Conservation (phyloP, 352 stramenopile genomes). For the Phytophthora podocarpi region DNA sequence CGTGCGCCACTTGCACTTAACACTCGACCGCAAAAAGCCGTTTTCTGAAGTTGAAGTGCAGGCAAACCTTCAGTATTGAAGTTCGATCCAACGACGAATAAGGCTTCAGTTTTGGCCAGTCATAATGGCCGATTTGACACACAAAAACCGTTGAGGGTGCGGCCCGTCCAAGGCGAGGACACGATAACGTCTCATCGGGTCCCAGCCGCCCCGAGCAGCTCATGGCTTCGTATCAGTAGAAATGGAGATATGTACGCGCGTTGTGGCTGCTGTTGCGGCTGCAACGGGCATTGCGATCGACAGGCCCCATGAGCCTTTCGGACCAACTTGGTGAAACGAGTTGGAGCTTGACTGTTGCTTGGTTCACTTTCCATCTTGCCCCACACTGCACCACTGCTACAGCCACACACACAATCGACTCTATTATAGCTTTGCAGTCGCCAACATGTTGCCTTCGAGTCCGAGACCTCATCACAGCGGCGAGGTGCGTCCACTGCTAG, state of each 20-base stretch:
- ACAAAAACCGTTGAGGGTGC: no score
- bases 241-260: no score
- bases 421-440: neutral
- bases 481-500: slow-evolving; percentile 31
- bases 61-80: neutral
- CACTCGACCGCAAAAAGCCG: neutral
- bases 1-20: slow-evolving; percentile 25
- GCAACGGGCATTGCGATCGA: slow-evolving; percentile 4
- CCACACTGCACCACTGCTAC: neutral
- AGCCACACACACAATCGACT: neutral
- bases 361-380: slow-evolving; percentile 22
- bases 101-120: neutral
- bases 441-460: slow-evolving; percentile 24
- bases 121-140: no score
- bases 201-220: neutral
- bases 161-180: slow-evolving; percentile 3
- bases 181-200: slow-evolving; percentile 34
- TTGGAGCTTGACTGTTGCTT: neutral
- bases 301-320: slow-evolving; percentile 5
- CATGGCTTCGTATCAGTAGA: slow-evolving; percentile 32
- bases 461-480: slow-evolving; percentile 13
- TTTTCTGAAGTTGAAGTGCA: neutral
- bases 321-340: slow-evolving; percentile 5
- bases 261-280: slow-evolving; percentile 26
- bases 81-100: neutral